phyloP scores from a whole-genome alignment of 176 grass and related monocot genomes.

The Puya raimondii region DNA sequence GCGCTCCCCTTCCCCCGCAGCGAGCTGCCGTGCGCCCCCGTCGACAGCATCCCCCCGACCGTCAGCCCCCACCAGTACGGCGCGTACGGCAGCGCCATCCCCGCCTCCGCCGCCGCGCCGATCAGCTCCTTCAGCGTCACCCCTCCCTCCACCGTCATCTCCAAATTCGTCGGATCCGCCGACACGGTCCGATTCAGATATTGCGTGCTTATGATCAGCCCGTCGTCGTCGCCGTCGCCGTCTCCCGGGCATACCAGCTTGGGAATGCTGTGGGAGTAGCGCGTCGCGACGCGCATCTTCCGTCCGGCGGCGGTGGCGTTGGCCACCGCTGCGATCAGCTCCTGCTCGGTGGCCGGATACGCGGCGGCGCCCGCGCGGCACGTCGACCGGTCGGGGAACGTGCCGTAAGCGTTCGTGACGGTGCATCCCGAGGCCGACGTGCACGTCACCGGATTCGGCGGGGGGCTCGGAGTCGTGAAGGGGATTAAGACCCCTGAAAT shows the following conservation, averaged over 20 bases:
- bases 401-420: slow-evolving; percentile 43
- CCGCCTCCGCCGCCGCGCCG: slow-evolving; percentile 15
- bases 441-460: slow-evolving; percentile 44
- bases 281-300: slow-evolving; percentile 55
- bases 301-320: slow-evolving; percentile 9
- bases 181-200: slow-evolving; percentile 30
- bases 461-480: slow-evolving; percentile 23
- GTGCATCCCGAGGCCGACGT: slow-evolving; percentile 35
- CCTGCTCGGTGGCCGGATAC: slow-evolving; percentile 46
- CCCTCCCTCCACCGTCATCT: slow-evolving; percentile 49
- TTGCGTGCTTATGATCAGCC: slow-evolving; percentile 46
- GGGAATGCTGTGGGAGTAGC: slow-evolving; percentile 59
- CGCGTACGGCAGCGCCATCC: slow-evolving; percentile 47
- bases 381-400: slow-evolving; percentile 46
- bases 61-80: slow-evolving; percentile 78
- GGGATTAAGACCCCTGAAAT: no score
- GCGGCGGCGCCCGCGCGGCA: slow-evolving; percentile 28
- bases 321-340: slow-evolving; percentile 48
- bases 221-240: neutral
- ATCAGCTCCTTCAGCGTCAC: slow-evolving; percentile 37
- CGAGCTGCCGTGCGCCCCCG: slow-evolving; percentile 79
- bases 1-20: slow-evolving; percentile 60
- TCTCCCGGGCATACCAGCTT: slow-evolving; percentile 54
- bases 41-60: slow-evolving; percentile 59
- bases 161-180: slow-evolving; percentile 6